These are phyloP conservation scores for Medicago ruthenica DNA, from an alignment of 306 rosid species.

Conservation along the genomic window DNA sequence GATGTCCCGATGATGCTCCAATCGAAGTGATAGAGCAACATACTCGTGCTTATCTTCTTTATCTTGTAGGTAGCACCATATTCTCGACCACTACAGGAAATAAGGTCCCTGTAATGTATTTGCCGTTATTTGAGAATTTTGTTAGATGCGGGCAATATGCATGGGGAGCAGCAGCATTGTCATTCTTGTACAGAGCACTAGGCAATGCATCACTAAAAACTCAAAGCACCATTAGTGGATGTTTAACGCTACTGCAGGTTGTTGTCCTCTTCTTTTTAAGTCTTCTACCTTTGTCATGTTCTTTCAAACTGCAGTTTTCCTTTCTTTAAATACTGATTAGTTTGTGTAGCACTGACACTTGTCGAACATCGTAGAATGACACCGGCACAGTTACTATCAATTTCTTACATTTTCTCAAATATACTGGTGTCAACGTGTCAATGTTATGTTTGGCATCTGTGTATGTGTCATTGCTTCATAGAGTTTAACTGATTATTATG, in stretches of 20 bases:
- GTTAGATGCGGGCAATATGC: slow-evolving; percentile 84
- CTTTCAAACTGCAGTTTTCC: not conserved
- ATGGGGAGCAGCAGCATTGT: slow-evolving; percentile 93
- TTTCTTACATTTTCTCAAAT: not conserved
- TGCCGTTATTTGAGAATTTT: slow-evolving; percentile 91
- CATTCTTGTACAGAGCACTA: slow-evolving; percentile 92
- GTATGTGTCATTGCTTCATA: not conserved
- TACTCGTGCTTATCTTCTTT: slow-evolving; percentile 97
- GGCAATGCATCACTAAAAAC: slow-evolving; percentile 96
- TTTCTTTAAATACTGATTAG: slow-evolving; percentile 13
- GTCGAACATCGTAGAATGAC: not conserved
- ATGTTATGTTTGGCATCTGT: not conserved
- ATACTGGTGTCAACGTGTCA: not conserved
- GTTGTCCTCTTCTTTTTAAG: slow-evolving; percentile 3
- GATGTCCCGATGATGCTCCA: slow-evolving; percentile 85
- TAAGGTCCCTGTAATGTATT: slow-evolving; percentile 99
- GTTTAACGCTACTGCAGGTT: slow-evolving; percentile 96
- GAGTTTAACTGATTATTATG: slow-evolving; percentile 8
- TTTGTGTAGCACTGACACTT: not conserved
- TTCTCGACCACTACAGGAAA: slow-evolving; percentile 99
- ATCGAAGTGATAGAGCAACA: slow-evolving; percentile 75
- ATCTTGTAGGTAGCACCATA: slow-evolving; percentile 97
- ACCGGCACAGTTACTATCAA: not conserved
- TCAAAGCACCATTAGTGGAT: slow-evolving; percentile 98
- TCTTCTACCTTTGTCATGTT: slow-evolving; percentile 8